Conservation (phyloP, 306 rosid species). For the Cajanus cajan region DNA sequence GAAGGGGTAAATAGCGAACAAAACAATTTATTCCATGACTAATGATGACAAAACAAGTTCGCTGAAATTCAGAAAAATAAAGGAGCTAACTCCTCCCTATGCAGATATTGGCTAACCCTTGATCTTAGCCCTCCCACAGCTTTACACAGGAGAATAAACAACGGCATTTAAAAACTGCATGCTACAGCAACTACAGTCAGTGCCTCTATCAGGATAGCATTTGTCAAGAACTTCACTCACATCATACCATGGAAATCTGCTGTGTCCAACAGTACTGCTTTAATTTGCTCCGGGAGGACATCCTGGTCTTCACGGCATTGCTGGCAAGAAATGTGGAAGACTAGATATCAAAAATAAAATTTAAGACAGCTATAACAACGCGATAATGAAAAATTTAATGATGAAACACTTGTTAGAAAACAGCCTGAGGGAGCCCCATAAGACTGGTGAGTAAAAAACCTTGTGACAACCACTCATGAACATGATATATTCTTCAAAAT, state of each 20-base stretch:
- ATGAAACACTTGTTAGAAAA: not conserved
- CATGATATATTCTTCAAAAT: not conserved
- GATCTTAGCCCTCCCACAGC: not conserved
- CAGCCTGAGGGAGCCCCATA: not conserved
- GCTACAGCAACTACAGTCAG: constrained; percentile 9
- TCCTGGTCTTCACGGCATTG: constrained; percentile 71
- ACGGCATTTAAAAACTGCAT: constrained; percentile 27
- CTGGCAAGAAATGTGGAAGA: constrained; percentile 41
- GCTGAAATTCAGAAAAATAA: not conserved
- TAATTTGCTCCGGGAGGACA: constrained; percentile 63
- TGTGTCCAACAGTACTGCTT: constrained; percentile 68
- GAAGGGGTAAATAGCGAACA: not conserved
- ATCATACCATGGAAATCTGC: constrained; percentile 55
- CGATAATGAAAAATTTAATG: not conserved
- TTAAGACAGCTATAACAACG: not conserved
- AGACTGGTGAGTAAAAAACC: not conserved
- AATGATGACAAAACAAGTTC: not conserved
- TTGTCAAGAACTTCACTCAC: constrained; percentile 31
- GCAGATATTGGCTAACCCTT: constrained; percentile 16
- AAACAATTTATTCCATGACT: constrained; percentile 10
- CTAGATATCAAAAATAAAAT: constrained; percentile 14
- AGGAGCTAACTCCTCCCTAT: constrained; percentile 5
- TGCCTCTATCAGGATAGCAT: constrained; percentile 22
- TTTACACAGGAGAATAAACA: constrained; percentile 1
- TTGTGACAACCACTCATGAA: not conserved